Percentiles rank a stretch among this genome's conserved stretches.
These are phyloP conservation scores for Suillus decipiens DNA, from an alignment of 768 basidiomycete species.

Conservation along the genomic window DNA sequence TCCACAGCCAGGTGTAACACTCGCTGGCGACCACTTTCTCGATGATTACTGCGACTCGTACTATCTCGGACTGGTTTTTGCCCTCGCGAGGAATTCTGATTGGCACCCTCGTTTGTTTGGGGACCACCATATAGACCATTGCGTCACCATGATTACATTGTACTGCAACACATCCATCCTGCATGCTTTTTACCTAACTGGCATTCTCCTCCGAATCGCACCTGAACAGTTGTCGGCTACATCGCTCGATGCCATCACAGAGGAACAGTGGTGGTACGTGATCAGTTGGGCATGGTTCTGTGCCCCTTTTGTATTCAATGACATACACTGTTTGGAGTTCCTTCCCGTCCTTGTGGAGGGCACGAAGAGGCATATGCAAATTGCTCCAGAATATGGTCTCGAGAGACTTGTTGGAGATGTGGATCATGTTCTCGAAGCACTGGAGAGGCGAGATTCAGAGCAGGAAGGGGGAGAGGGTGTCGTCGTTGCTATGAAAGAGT, in stretches of 20 bases:
- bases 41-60: accelerated
- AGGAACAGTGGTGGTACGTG: background rate
- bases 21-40: background rate
- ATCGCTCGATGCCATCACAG: background rate
- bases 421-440: background rate
- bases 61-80: background rate
- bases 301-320: accelerated
- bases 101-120: background rate
- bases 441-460: background rate
- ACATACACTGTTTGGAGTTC: background rate
- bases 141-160: background rate
- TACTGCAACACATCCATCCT: accelerated
- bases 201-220: background rate
- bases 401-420: accelerated
- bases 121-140: background rate
- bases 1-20: background rate
- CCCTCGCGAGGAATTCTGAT: background rate
- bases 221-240: background rate
- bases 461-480: background rate
- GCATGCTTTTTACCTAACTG: background rate
- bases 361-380: background rate
- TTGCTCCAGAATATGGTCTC: background rate
- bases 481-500: background rate
- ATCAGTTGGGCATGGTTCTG: accelerated
- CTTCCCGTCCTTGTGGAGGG: background rate